These are phyloP conservation scores for Flueggea neowawraea DNA, from an alignment of 441 rosid species.

Conservation along the genomic window DNA sequence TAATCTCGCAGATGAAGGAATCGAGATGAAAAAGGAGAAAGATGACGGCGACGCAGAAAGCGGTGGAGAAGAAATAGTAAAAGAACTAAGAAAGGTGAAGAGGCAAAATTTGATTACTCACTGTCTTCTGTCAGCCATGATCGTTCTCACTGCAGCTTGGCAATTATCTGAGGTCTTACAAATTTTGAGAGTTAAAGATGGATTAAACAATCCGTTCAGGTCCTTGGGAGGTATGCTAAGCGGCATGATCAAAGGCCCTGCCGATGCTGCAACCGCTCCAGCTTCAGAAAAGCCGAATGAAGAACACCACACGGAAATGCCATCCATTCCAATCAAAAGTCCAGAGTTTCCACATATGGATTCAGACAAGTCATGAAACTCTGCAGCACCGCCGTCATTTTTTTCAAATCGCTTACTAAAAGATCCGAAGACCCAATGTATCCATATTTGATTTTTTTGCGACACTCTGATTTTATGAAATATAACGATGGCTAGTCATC, in stretches of 20 bases:
- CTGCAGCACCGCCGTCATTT: too few species aligned
- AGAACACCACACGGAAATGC: background rate
- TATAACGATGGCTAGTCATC: too few species aligned
- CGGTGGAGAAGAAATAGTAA: conserved; percentile 40
- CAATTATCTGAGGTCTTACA: conserved; percentile 79
- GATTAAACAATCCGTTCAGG: conserved; percentile 58
- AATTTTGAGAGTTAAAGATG: conserved; percentile 49
- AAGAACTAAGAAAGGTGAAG: conserved; percentile 58
- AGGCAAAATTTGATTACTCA: conserved; percentile 72
- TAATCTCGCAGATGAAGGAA: background rate
- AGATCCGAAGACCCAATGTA: too few species aligned
- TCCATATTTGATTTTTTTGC: too few species aligned
- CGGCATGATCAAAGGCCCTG: conserved; percentile 31
- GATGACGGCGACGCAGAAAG: background rate
- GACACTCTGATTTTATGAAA: too few species aligned
- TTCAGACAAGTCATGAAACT: background rate
- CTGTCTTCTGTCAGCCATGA: conserved; percentile 63
- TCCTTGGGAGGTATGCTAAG: conserved; percentile 41
- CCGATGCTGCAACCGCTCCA: conserved; percentile 1
- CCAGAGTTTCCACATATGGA: background rate
- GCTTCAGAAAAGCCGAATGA: conserved; percentile 12
- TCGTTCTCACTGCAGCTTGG: conserved; percentile 68
- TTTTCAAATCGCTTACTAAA: too few species aligned
- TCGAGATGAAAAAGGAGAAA: conserved; percentile 5
- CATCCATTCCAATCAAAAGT: background rate